Evolutionary conservation across 305 asterid species (phyloP).

Genomic region (Andrographis paniculata): DNA sequence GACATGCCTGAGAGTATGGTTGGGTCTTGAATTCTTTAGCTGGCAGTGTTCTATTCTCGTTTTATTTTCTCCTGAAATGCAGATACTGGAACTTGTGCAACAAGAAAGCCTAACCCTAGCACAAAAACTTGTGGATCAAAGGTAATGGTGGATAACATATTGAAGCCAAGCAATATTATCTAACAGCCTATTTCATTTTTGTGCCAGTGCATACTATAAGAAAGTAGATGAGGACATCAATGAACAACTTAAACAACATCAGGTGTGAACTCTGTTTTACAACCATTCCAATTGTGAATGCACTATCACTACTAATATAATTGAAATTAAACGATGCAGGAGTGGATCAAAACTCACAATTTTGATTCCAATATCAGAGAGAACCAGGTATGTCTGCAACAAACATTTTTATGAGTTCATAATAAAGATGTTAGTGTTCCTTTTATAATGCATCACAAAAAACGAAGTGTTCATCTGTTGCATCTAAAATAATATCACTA

Average conservation of each 20-base stretch:
- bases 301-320: slow-evolving; percentile 13
- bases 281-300: slow-evolving; percentile 18
- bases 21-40: slow-evolving; percentile 12
- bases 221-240: slow-evolving; percentile 38
- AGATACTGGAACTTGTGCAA: slow-evolving; percentile 75
- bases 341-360: slow-evolving; percentile 27
- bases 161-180: slow-evolving; percentile 14
- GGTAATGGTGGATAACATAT: slow-evolving; percentile 35
- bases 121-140: slow-evolving; percentile 46
- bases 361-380: slow-evolving; percentile 26
- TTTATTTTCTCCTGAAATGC: slow-evolving; percentile 29
- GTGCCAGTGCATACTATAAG: slow-evolving; percentile 44
- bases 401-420: slow-evolving; percentile 7
- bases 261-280: slow-evolving; percentile 43
- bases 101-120: slow-evolving; percentile 55
- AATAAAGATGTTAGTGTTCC: slow-evolving; percentile 10
- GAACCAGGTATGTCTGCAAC: slow-evolving; percentile 26
- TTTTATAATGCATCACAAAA: slow-evolving; percentile 8
- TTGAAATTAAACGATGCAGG: slow-evolving; percentile 28
- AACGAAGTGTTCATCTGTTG: not conserved
- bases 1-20: not conserved
- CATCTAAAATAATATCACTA: slow-evolving; percentile 8
- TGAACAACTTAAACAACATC: slow-evolving; percentile 42
- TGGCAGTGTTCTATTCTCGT: slow-evolving; percentile 8
- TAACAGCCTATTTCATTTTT: slow-evolving; percentile 21